Evolutionary conservation across 495 filamentous ascomycete genomes (phyloP), one percentile per base, ranked within the genome.

Genomic region (Amorphotheca resinae): DNA sequence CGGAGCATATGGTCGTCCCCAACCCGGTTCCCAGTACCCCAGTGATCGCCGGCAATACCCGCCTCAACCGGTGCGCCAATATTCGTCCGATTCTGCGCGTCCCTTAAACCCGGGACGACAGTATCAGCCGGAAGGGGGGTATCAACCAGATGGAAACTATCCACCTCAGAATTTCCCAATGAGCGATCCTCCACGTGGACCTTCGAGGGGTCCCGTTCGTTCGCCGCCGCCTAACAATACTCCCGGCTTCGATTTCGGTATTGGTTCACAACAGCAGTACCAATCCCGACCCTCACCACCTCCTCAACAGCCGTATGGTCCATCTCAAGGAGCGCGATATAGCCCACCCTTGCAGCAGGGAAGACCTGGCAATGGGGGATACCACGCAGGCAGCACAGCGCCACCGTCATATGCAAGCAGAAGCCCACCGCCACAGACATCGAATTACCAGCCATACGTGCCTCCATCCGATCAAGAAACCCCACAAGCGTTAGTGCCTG

Each of bases 201-300:
- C 51, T 22, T 46, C 46, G 0, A 15, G 50, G 17, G 50, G 50
- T 14, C 50, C 50, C 39, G 40, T 33, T 9, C 33, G 31, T 15
- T 51, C 47, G 7, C 48, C 52, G 2, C 41, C 47, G 1, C 20
- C 38, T 8, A 43, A 38, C 16, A 55, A 49, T 33, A 55, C 48
- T 26, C 36, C 41, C 15, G 52, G 52, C 16, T 55, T 55, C 21
- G 52, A 55, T 35, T 55, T 55, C 21, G 52, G 48, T 0, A 39
- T 21, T 23, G 31, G 22, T 16, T 18, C 5, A 12, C 33, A 46
- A 23, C 48, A 51, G 31, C 14, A 21, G 0, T 41, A 43, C 28
- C 17, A 34, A 4, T 22, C 25, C 15, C 33, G 35, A 5, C 52
- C 48, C 11, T 38, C 41, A 5, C 48, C 48, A 25, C 38, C 48